Evolutionary conservation across 1,284 basidiomycete genomes (phyloP), one percentile per base, ranked within the genome.

Genomic region (Agaricales sp.): DNA sequence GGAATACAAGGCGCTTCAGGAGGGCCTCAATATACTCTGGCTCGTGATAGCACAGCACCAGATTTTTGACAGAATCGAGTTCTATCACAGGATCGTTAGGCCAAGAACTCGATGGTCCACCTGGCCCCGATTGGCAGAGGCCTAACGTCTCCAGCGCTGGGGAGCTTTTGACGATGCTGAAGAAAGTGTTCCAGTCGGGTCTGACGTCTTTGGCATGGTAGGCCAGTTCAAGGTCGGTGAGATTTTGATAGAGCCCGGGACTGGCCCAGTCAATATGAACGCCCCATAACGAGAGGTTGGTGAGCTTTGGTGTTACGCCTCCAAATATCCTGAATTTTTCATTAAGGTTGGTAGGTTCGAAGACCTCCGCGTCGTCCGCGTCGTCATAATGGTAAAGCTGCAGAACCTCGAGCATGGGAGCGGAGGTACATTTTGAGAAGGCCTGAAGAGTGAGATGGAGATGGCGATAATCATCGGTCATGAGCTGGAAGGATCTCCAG

Each of bases 181-280:
- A 52, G 53, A 84, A 79, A 8, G 69, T 65, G 8, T 57, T 55
- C 59, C 71, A 81, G 2, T 71, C 67, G 1, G 80, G 80, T 4
- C 78, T 73, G 14, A 77, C 77, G 52, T 80, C 74, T 30, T 70
- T 64, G 4, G 71, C 58, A 52, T 81, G 80, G 59, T 73, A 82
- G 0, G 75, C 70, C 30, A 86, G 61, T 54, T 78, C 73, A 16
- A 85, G 56, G 12, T 73, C 68, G n/a, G 55, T 58, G 20, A 85
- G 61, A 8, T 60, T 68, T 26, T 54, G 57, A 30, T 74, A 61
- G 43, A 74, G 69, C 24, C 65, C 57, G 6, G 64, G 55, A 8
- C 67, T 71, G 13, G 70, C 67, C 82, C 82, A 85, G 49, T 78
- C 71, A 21, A 84, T 57, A 51, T 82, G 80, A 1, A 83, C 76